A percentile compares a stretch with the other conserved stretches of the same genome.
phyloP scores from a whole-genome alignment of 1,284 basidiomycete species.

The Puccinia horiana region DNA sequence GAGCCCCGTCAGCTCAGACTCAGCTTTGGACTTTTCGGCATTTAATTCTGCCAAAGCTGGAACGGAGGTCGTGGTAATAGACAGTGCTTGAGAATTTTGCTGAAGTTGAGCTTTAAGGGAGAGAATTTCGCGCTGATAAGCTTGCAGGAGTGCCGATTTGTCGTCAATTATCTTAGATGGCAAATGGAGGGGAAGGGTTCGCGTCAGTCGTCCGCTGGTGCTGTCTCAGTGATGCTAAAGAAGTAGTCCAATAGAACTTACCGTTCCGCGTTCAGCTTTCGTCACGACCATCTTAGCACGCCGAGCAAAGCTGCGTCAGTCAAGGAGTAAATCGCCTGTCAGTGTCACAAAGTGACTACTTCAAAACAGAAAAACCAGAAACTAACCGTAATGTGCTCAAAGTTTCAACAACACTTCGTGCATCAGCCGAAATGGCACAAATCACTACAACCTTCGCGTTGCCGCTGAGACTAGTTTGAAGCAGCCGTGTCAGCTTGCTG shows the following conservation, averaged over 20 bases:
- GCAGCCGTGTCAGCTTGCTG: conserved; percentile 85
- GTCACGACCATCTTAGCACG: conserved; percentile 65
- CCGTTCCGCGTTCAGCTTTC: conserved; percentile 63
- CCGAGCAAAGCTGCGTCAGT: conserved; percentile 64
- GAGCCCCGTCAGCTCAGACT: conserved; percentile 30
- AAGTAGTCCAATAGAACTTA: conserved; percentile 49
- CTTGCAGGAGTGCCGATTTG: conserved; percentile 59
- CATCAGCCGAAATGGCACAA: conserved; percentile 71
- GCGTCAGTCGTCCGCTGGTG: not conserved
- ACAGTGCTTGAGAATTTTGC: conserved; percentile 50
- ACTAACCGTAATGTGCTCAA: conserved; percentile 60
- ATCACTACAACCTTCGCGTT: conserved; percentile 95
- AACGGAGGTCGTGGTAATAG: conserved; percentile 24
- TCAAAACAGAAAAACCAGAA: not conserved
- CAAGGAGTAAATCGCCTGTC: not conserved
- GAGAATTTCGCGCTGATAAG: conserved; percentile 61
- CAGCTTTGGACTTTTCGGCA: conserved; percentile 40
- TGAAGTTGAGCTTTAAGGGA: conserved; percentile 57
- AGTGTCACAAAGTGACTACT: not conserved
- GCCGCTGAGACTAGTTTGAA: conserved; percentile 90
- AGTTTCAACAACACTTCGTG: conserved; percentile 63
- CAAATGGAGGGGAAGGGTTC: not conserved
- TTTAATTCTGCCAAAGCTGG: conserved; percentile 18
- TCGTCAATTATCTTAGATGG: conserved; percentile 49
- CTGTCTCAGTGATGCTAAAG: not conserved